A percentile compares a stretch with the other conserved stretches of the same genome.
These are phyloP conservation scores for Elongisporangium senticosum DNA, from an alignment of 352 stramenopile genomes.

Conservation along the genomic window DNA sequence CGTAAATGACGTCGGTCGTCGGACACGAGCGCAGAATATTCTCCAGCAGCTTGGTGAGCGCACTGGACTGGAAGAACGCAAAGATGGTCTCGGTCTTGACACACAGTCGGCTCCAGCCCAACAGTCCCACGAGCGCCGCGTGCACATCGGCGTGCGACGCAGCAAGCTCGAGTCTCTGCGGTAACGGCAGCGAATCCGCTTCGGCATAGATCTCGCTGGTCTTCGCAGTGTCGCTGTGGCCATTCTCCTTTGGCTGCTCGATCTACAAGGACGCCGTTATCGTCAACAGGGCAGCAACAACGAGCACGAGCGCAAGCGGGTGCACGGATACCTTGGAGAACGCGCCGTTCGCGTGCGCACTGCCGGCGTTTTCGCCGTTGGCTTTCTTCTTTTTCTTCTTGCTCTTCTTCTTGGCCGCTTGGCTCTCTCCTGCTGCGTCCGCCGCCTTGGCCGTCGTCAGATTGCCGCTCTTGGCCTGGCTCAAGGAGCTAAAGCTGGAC, in stretches of 20 bases:
- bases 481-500: conserved; percentile 23
- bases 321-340: not conserved
- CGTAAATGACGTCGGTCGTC: conserved; percentile 30
- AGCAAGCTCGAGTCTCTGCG: conserved; percentile 56
- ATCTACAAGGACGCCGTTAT: not conserved
- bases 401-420: conserved; percentile 33
- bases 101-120: conserved; percentile 68
- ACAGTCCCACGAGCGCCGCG: conserved; percentile 60
- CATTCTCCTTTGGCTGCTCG: not conserved
- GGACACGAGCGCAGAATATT: conserved; percentile 51
- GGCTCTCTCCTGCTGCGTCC: conserved; percentile 12
- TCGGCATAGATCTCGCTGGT: conserved; percentile 1
- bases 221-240: not conserved
- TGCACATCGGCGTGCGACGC: conserved; percentile 62
- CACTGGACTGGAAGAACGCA: conserved; percentile 63
- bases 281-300: not conserved
- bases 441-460: conserved; percentile 18
- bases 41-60: conserved; percentile 48
- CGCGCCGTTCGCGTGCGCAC: not conserved
- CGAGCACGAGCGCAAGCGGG: not conserved
- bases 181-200: conserved; percentile 36
- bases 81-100: conserved; percentile 59
- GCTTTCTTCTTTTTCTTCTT: conserved; percentile 17
- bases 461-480: conserved; percentile 16
- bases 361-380: conserved; percentile 5